Base-by-base conservation (phyloP, 2,329 filamentous ascomycete genomes). In the Ceratocystis eucalypticola region DNA sequence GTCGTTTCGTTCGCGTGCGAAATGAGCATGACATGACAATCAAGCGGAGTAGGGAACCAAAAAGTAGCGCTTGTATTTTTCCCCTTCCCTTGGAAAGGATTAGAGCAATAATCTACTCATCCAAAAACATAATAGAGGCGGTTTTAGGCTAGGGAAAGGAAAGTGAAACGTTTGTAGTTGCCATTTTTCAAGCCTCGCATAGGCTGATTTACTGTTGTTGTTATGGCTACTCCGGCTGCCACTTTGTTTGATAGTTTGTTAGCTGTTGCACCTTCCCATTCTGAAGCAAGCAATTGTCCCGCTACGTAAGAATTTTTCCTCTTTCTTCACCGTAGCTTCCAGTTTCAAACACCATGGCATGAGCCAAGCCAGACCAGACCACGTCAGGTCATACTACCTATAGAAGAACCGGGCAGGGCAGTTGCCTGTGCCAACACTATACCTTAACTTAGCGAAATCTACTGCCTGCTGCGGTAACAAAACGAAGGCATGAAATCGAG, bases 221-320 rank as follows among this genome's bases (percentile, higher is more conserved):
- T 15, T 55, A 6, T 7, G 41, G 28, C 25, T 61, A 61, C 57
- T 41, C 20, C 61, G 5, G 20, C 33, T 30, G 37, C 7, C 20
- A 20, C 59, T 30, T 55, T 22, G 20, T 55, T 55, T 22, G 46
- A n/a, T n/a, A 20, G 46, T 50, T 20, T 50, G 17, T 5, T 55
- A 25, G 61, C 33, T 62, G 61, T 44, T 62, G 61, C 61, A 62
- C n/a, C 61, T 62, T 22, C 61, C 61, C 50, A 6, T 62, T 62
- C 61, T 62, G 50, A 25, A 30, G 50, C 50, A 55, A 12, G 6
- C 50, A 22, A 55, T 25, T 55, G 22, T 25, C 7, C 59, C 37
- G 41, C 17, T n/a, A 6, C 17, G 20, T 20, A 25, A 22, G 44
- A 44, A 44, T 22, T n/a, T 50, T 15, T 7, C 20, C 8, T 25